A percentile compares a stretch with the other conserved stretches of the same genome.
Conservation (phyloP, 108 stramenopile genomes). For the Skeletonema potamos region DNA sequence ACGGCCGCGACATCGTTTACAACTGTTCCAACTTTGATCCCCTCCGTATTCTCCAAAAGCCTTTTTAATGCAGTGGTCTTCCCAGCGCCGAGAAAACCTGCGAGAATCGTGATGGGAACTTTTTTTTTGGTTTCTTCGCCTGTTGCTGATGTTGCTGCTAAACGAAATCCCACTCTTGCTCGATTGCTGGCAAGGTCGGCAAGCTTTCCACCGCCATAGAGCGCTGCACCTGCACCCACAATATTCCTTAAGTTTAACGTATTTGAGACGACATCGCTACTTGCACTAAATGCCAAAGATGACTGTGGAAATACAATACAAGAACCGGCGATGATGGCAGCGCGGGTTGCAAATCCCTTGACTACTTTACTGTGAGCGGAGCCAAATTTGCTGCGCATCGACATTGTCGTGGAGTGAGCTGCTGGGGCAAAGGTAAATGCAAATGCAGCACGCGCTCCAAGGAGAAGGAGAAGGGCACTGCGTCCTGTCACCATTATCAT, state of each 20-base stretch:
- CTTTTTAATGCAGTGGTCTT: slow-evolving; percentile 90
- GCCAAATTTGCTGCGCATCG: background rate
- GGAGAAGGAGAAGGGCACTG: background rate
- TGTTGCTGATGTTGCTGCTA: background rate
- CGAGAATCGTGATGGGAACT: slow-evolving; percentile 80
- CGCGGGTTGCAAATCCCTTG: background rate
- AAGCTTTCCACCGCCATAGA: background rate
- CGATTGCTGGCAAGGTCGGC: background rate
- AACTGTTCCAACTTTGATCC: slow-evolving; percentile 79
- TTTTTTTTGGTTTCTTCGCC: slow-evolving; percentile 5
- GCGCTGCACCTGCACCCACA: background rate
- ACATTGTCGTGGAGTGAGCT: background rate
- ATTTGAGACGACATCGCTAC: background rate
- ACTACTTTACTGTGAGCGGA: background rate
- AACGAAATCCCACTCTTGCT: background rate
- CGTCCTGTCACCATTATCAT: background rate
- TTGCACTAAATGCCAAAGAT: slow-evolving; percentile 2
- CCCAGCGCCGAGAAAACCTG: slow-evolving; percentile 91
- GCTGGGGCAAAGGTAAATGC: background rate
- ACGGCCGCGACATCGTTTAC: slow-evolving; percentile 95
- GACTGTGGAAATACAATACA: slow-evolving; percentile 4
- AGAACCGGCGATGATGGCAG: background rate
- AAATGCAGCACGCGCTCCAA: background rate
- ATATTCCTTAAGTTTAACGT: background rate
- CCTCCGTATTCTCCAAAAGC: slow-evolving; percentile 71